Percentiles rank a stretch among this genome's conserved stretches.
Evolutionary conservation across 371 early-diverging fungal species (phyloP).

Genomic region (Mucor lusitanicus): DNA sequence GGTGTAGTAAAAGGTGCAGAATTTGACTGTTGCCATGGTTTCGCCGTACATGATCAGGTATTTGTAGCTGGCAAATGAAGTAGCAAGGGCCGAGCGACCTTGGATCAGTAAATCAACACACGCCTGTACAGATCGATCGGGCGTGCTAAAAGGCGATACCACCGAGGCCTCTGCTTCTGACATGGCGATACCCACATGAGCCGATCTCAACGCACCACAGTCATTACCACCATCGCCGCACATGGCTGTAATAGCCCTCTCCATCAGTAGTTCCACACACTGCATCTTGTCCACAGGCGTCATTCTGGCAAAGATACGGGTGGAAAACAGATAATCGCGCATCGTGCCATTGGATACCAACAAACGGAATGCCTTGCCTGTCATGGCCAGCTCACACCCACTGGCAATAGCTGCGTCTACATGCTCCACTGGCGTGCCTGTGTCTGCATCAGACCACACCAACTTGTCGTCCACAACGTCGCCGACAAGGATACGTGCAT

Average conservation of each 20-base stretch:
- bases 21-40: slow-evolving; percentile 63
- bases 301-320: slow-evolving; percentile 78
- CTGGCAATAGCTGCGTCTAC: slow-evolving; percentile 10
- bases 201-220: slow-evolving; percentile 90
- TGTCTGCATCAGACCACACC: slow-evolving; percentile 33
- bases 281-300: slow-evolving; percentile 70
- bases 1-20: slow-evolving; percentile 59
- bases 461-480: slow-evolving; percentile 74
- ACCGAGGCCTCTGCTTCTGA: slow-evolving; percentile 76
- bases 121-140: slow-evolving; percentile 57
- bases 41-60: slow-evolving; percentile 77
- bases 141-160: slow-evolving; percentile 83
- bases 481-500: slow-evolving; percentile 57
- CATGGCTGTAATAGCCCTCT: slow-evolving; percentile 78
- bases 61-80: slow-evolving; percentile 78
- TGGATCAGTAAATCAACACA: slow-evolving; percentile 73
- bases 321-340: slow-evolving; percentile 46
- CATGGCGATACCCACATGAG: slow-evolving; percentile 94
- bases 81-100: slow-evolving; percentile 74
- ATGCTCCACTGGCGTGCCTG: slow-evolving; percentile 7
- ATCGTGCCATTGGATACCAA: slow-evolving; percentile 32
- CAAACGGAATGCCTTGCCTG: slow-evolving; percentile 64
- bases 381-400: slow-evolving; percentile 62
- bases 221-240: slow-evolving; percentile 99
- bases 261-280: slow-evolving; percentile 62